Evolutionary conservation across 345 rosid genomes (phyloP), one percentile per base, ranked within the genome.

Genomic region (Tarenaya hassleriana): DNA sequence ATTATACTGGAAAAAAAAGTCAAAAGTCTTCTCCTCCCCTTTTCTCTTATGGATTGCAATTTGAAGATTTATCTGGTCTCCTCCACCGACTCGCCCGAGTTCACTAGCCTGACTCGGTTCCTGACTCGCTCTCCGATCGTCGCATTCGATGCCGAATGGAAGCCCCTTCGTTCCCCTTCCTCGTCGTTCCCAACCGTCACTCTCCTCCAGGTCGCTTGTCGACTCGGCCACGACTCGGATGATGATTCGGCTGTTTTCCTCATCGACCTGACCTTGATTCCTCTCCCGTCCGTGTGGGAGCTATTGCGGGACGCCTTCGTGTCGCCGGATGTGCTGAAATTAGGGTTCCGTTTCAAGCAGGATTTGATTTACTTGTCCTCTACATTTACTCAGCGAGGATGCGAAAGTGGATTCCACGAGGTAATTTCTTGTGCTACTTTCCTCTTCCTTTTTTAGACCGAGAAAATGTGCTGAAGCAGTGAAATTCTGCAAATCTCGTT

Each of bases 61-160:
- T 55, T 67, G 20, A 37, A 58, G 31, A 75, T 79, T 51, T 69
- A 75, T 63, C 60, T 81, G 0, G 84, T 90, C 63, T 38, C 77
- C 0, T 63, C 81, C 41, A 60, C 74, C 47, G 83, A 82, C 61
- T 82, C 91, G 39, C 34, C 78, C 74, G 95, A 84, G 88, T 86
- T 86, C 77, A 52, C 73, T 56, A 82, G 45, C 54, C 58, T 86
- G 12, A 72, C 77, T 47, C 66, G 64, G 61, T 24, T 74, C 41
- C 60, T 86, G 50, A 55, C 79, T 74, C 79, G 71, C 46, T 78
- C 85, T 37, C 70, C 86, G 5, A 11, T 84, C 75, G 63, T 90
- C 49, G 94, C 69, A 0, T 81, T 86, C 56, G 97, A 90, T 59
- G 97, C 92, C 12, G 97, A 89, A 41, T 90, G 97, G 97, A 86